These are phyloP conservation scores for Fusarium tjaetaba DNA, from an alignment of 2,329 filamentous ascomycete species.

Conservation along the genomic window DNA sequence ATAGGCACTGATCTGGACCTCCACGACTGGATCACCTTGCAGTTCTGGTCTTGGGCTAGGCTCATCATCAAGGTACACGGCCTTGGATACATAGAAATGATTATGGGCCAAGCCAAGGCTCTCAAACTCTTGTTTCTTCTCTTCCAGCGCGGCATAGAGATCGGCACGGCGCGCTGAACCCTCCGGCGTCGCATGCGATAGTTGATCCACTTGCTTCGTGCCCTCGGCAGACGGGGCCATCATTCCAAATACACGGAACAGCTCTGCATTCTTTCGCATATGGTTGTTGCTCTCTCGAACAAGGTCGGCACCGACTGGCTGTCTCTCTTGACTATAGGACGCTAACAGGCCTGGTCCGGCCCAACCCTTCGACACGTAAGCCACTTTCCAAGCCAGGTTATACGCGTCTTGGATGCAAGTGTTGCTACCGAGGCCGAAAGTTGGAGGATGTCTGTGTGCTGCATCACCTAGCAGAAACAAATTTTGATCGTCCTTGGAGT, in stretches of 20 bases:
- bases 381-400: rapidly evolving
- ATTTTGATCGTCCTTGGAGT: rapidly evolving
- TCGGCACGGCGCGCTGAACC: not conserved
- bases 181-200: not conserved
- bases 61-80: not conserved
- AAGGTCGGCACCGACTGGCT: not conserved
- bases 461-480: not conserved
- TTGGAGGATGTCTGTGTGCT: not conserved
- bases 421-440: not conserved
- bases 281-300: not conserved
- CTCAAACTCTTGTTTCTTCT: not conserved
- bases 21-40: not conserved
- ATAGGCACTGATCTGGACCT: not conserved
- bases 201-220: not conserved
- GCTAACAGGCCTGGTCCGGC: not conserved
- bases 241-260: not conserved
- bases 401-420: not conserved
- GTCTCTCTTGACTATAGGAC: not conserved
- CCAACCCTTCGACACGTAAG: rapidly evolving
- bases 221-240: not conserved
- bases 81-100: not conserved
- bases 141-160: rapidly evolving
- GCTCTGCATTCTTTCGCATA: not conserved
- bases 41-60: rapidly evolving
- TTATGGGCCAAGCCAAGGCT: not conserved